Conservation (phyloP, 306 rosid species). For the Erythrophleum fordii region DNA sequence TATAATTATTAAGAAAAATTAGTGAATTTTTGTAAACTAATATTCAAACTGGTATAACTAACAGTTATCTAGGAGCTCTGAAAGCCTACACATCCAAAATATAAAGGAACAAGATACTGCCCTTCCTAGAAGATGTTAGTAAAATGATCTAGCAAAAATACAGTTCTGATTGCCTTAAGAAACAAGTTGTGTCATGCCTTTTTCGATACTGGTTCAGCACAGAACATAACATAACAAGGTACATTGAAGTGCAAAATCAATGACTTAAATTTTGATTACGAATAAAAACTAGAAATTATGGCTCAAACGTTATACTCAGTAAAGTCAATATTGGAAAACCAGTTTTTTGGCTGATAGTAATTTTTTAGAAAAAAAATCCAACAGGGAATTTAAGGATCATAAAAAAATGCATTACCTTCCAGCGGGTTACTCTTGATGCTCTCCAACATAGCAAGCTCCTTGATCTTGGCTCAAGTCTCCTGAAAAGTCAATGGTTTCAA, state of each 20-base stretch:
- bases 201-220: constrained; percentile 5
- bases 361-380: background rate
- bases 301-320: background rate
- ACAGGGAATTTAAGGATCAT: constrained; percentile 13
- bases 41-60: background rate
- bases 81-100: constrained; percentile 9
- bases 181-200: constrained; percentile 2
- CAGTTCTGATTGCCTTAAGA: constrained; percentile 15
- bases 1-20: background rate
- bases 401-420: constrained; percentile 66
- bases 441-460: constrained; percentile 93
- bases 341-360: background rate
- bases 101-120: background rate
- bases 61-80: constrained; percentile 18
- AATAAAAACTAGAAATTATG: background rate
- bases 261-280: constrained; percentile 10
- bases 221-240: background rate
- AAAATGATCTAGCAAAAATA: constrained; percentile 16
- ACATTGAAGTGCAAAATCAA: background rate
- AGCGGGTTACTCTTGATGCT: constrained; percentile 75
- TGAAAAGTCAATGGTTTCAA: constrained; percentile 45
- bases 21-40: background rate
- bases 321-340: constrained; percentile 16
- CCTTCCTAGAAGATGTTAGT: background rate
- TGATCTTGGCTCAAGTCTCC: constrained; percentile 97